A percentile compares a stretch with the other conserved stretches of the same genome.
phyloP scores from a whole-genome alignment of 108 stramenopile species.

The Cyclotella sp. region DNA sequence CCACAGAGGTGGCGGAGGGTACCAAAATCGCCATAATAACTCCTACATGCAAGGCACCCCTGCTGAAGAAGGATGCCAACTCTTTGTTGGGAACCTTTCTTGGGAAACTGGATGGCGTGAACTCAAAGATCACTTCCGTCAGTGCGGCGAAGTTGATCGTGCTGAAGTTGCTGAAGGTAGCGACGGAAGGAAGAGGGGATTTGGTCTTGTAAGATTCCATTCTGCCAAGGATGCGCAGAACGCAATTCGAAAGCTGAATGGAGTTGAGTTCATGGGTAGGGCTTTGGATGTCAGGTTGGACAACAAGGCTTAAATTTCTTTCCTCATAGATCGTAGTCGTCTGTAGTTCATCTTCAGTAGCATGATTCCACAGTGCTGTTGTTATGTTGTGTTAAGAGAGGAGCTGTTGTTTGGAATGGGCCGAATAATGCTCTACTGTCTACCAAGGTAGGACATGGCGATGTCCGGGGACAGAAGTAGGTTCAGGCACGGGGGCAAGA shows the following conservation, averaged over 20 bases:
- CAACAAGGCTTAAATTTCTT: constrained; percentile 58
- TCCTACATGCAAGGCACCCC: constrained; percentile 36
- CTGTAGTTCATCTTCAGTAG: not conserved
- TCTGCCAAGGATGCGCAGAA: constrained; percentile 79
- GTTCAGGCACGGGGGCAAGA: constrained; percentile 8
- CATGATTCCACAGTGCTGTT: not conserved
- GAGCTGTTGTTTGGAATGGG: constrained; percentile 30
- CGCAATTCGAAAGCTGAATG: constrained; percentile 85
- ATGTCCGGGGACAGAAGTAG: not conserved
- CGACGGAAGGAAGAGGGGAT: constrained; percentile 83
- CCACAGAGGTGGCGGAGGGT: constrained; percentile 5
- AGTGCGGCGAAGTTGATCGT: constrained; percentile 76
- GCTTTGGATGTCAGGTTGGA: constrained; percentile 75
- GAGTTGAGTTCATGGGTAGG: constrained; percentile 79
- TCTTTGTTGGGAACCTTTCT: constrained; percentile 89
- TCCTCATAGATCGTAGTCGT: not conserved
- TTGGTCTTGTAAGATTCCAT: constrained; percentile 86
- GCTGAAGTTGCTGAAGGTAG: constrained; percentile 70
- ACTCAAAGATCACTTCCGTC: constrained; percentile 89
- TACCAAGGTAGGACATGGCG: not conserved
- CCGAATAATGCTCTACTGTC: constrained; percentile 28
- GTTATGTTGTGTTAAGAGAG: constrained; percentile 16
- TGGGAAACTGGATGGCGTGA: constrained; percentile 82
- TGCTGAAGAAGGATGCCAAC: constrained; percentile 50
- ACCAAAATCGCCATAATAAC: constrained; percentile 13